Evolutionary conservation across 2,329 filamentous ascomycete species (phyloP).

Genomic region (Verruconis gallopava): DNA sequence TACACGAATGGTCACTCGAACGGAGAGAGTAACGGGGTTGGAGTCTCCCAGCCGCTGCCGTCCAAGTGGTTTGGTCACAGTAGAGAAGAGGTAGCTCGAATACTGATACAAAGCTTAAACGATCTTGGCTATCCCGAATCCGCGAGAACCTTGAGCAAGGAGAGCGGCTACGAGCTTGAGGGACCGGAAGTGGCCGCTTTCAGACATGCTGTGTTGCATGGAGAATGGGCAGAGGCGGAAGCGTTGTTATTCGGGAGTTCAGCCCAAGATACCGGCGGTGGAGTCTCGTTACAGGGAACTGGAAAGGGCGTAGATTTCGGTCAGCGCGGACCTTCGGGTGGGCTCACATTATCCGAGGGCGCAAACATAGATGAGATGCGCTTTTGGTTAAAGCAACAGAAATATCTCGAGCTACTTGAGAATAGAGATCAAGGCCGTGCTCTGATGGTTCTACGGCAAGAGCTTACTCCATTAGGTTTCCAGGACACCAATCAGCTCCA

Average conservation of each 20-base stretch:
- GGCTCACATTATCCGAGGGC: constrained; percentile 60
- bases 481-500: constrained; percentile 64
- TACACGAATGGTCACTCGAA: constrained; percentile 32
- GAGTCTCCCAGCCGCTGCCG: constrained; percentile 3
- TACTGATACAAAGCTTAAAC: constrained; percentile 79
- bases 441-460: constrained; percentile 69
- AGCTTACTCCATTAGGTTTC: constrained; percentile 73
- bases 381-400: constrained; percentile 83
- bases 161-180: constrained; percentile 82
- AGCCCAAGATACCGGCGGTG: constrained; percentile 32
- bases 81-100: constrained; percentile 81
- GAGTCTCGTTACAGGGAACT: constrained; percentile 22
- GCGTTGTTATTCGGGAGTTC: constrained; percentile 51
- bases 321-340: constrained; percentile 19
- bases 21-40: constrained; percentile 16
- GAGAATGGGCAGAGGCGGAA: constrained; percentile 79
- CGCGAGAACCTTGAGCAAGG: constrained; percentile 58
- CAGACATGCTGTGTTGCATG: constrained; percentile 62
- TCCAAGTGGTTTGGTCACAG: constrained; percentile 50
- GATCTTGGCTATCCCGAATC: constrained; percentile 78
- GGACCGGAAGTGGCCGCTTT: constrained; percentile 78
- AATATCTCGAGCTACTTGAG: constrained; percentile 85
- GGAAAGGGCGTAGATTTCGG: constrained; percentile 11
- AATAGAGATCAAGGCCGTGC: constrained; percentile 58
- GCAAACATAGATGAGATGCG: constrained; percentile 69